Percentiles rank a stretch among this genome's conserved stretches.
Conservation (phyloP, 306 rosid genomes). For the Boehmeria nivea region DNA sequence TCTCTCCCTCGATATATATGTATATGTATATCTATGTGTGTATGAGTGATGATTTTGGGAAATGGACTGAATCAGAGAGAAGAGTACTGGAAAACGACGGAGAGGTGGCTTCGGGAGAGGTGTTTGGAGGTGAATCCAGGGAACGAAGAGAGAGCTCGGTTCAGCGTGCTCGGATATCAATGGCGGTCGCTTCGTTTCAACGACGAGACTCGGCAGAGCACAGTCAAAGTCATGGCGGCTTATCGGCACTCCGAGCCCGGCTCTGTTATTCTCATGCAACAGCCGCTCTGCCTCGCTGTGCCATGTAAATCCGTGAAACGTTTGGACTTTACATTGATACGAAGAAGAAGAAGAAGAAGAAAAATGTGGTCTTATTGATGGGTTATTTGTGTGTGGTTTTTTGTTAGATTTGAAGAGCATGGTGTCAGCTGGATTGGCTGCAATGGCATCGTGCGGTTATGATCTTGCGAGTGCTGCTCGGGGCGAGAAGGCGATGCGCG, state of each 20-base stretch:
- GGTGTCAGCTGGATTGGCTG: conserved; percentile 71
- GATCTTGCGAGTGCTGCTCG: conserved; percentile 42
- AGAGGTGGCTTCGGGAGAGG: conserved; percentile 65
- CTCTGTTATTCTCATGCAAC: conserved; percentile 64
- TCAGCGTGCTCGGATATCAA: conserved; percentile 73
- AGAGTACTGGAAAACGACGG: conserved; percentile 51
- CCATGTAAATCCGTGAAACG: conserved; percentile 56
- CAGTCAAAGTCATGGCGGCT: conserved; percentile 65
- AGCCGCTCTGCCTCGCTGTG: conserved; percentile 85
- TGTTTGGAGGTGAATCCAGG: conserved; percentile 43
- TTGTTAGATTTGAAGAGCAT: conserved; percentile 83
- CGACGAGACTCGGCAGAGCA: conserved; percentile 76
- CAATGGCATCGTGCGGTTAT: conserved; percentile 66
- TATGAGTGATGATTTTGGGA: neutral
- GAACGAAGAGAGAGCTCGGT: conserved; percentile 29
- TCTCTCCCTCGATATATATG: too few species aligned
- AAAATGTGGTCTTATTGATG: conserved; percentile 10
- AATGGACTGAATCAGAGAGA: conserved; percentile 37
- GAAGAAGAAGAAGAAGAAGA: neutral
- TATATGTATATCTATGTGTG: neutral
- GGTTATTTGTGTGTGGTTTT: conserved; percentile 5
- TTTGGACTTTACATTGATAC: too few species aligned
- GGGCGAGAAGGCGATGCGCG: conserved; percentile 57
- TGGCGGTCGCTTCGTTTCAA: conserved; percentile 91
- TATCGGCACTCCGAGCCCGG: conserved; percentile 45